Evolutionary conservation across 2,329 filamentous ascomycete genomes (phyloP).

Genomic region (Westerdykella ornata): DNA sequence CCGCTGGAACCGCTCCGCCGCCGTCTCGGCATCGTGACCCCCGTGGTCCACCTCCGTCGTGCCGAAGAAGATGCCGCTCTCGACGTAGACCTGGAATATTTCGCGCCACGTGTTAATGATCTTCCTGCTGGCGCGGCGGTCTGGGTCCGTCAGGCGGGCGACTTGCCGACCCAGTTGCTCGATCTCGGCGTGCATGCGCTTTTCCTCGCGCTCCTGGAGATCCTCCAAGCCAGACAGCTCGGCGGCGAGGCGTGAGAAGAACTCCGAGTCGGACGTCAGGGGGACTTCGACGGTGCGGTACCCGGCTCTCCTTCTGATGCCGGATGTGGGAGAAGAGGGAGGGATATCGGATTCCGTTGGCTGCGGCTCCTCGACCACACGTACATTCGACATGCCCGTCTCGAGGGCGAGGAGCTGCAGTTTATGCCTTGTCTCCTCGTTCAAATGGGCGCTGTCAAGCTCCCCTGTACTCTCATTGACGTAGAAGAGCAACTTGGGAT

Average conservation of each 20-base stretch:
- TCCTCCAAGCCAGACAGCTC: slow-evolving; percentile 64
- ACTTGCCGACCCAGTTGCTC: slow-evolving; percentile 58
- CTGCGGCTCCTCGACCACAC: slow-evolving; percentile 26
- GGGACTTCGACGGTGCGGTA: slow-evolving; percentile 61
- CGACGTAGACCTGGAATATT: slow-evolving; percentile 74
- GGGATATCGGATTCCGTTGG: slow-evolving; percentile 10
- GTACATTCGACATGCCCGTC: slow-evolving; percentile 38
- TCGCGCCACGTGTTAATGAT: slow-evolving; percentile 72
- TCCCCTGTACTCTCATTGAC: slow-evolving; percentile 61
- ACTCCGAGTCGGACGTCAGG: slow-evolving; percentile 68
- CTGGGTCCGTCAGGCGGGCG: slow-evolving; percentile 57
- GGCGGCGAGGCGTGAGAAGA: slow-evolving; percentile 67
- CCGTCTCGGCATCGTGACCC: slow-evolving; percentile 57
- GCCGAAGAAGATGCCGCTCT: slow-evolving; percentile 76
- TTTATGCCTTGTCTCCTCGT: slow-evolving; percentile 57
- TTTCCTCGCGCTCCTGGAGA: slow-evolving; percentile 61
- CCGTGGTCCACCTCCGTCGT: slow-evolving; percentile 66
- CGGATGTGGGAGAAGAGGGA: slow-evolving; percentile 1
- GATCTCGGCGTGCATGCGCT: slow-evolving; percentile 58
- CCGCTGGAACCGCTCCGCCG: slow-evolving; percentile 60
- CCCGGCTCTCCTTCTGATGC: slow-evolving; percentile 10
- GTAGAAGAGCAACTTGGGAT: slow-evolving; percentile 63
- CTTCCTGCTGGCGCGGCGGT: slow-evolving; percentile 52
- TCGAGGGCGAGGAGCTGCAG: slow-evolving; percentile 54
- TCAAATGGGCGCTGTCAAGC: slow-evolving; percentile 61